phyloP scores from a whole-genome alignment of 768 basidiomycete genomes.

The Lepiota venenata region DNA sequence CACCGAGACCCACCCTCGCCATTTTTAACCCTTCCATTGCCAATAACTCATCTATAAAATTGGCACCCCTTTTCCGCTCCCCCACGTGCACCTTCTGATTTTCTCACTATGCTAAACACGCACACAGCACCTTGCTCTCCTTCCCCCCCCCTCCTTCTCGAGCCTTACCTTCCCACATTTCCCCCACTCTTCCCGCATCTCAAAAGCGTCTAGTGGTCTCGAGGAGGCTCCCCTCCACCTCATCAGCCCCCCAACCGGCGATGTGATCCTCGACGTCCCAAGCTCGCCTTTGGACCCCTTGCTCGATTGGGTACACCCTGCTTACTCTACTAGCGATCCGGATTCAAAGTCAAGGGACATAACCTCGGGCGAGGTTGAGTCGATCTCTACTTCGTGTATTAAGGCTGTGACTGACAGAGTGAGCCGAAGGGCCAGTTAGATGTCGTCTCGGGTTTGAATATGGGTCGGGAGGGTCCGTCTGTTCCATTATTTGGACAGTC shows the following conservation, averaged over 20 bases:
- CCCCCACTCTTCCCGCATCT: too few relatives aligned
- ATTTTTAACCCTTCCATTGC: too few relatives aligned
- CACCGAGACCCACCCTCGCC: background rate
- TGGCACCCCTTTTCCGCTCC: background rate
- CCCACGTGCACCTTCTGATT: too few relatives aligned
- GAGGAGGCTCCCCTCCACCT: constrained; percentile 1
- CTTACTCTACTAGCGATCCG: too few relatives aligned
- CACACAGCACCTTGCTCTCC: background rate
- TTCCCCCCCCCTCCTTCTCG: background rate
- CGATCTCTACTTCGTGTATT: too few relatives aligned
- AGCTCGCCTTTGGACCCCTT: constrained; percentile 4
- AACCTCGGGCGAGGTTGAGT: too few relatives aligned
- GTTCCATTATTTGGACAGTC: too few relatives aligned
- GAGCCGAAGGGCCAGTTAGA: too few relatives aligned
- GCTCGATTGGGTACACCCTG: background rate
- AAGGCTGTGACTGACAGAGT: too few relatives aligned
- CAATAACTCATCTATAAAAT: background rate
- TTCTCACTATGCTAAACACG: background rate
- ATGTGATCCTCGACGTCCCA: background rate
- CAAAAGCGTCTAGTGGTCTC: background rate
- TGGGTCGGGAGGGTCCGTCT: too few relatives aligned
- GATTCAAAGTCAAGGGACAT: too few relatives aligned
- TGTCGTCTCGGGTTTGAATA: too few relatives aligned
- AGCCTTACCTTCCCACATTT: background rate
- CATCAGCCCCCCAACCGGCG: constrained; percentile 1